Base-by-base conservation (phyloP, 2,329 filamentous ascomycete species). In the Pezicula neosporulosa region DNA sequence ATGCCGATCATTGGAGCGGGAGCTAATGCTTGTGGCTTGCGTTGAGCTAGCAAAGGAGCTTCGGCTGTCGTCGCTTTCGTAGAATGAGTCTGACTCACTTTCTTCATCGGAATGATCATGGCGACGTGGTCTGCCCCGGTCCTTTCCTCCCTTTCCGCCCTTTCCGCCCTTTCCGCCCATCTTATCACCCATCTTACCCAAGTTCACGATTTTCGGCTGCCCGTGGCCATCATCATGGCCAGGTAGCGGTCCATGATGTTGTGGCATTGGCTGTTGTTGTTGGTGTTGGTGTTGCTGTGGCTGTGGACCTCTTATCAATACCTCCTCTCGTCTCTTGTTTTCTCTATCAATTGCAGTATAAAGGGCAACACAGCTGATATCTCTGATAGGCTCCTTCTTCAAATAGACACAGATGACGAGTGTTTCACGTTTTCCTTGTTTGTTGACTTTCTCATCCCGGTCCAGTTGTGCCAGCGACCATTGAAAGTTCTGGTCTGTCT, bases 381-480 rank as follows among this genome's bases (percentile, higher is more conserved):
- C 55, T n/a, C 52, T 45, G 1, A 28, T 35, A 7, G 61, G 57
- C 15, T 55, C 46, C 7, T 62, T 56, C 48, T 58, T 62, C 15
- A 64, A 50, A 50, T 61, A 65, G 10, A 64, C 53, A 2, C 57
- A 63, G 45, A 66, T 64, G 3, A 57, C 53, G 7, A 52, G 48
- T 0, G 64, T 66, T 51, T 63, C 61, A 8, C 45, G 28, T 45
- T 55, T 59, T 12, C 30, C 12, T 10, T 37, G 49, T 28, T 52
- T 53, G 16, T 48, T 47, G 2, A 33, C 51, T 35, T 45, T 57
- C 28, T 52, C 37, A 44, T 52, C 53, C 28, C 51, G 55, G 13
- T 61, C 59, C 15, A 66, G 47, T 47, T 67, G 64, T 6, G 54
- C 58, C 24, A 67, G 53, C 2, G 60, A 58, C 62, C 61, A 68